A percentile compares a stretch with the other conserved stretches of the same genome.
Evolutionary conservation across 2,329 filamentous ascomycete species (phyloP).

Genomic region (Lecanosticta acicola): DNA sequence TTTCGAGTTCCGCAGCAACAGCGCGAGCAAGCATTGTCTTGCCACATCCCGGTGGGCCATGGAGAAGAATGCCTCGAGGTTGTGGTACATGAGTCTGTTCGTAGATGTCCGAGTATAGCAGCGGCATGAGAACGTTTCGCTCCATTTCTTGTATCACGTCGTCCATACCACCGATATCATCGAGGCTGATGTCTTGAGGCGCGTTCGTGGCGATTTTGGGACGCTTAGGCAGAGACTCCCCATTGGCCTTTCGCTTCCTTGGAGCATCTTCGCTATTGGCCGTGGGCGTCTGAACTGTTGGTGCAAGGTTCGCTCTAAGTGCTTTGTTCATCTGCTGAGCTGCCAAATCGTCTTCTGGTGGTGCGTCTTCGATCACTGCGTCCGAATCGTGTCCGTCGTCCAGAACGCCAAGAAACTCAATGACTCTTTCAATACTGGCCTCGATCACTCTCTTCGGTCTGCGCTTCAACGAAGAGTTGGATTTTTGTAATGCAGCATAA

Average conservation of each 20-base stretch:
- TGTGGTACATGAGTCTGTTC: slow-evolving; percentile 61
- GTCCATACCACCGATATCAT: slow-evolving; percentile 72
- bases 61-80: slow-evolving; percentile 68
- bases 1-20: slow-evolving; percentile 67
- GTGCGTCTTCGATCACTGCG: slow-evolving; percentile 43
- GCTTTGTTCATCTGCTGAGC: slow-evolving; percentile 59
- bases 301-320: slow-evolving; percentile 27
- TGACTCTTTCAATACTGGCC: slow-evolving; percentile 75
- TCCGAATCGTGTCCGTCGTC: slow-evolving; percentile 53
- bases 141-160: slow-evolving; percentile 64
- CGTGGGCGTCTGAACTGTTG: slow-evolving; percentile 5
- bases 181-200: slow-evolving; percentile 61
- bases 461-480: slow-evolving; percentile 80
- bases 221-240: slow-evolving; percentile 62
- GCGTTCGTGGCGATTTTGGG: slow-evolving; percentile 51
- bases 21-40: slow-evolving; percentile 81
- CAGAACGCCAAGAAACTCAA: slow-evolving; percentile 65
- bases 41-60: slow-evolving; percentile 79
- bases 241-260: slow-evolving; percentile 54
- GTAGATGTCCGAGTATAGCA: slow-evolving; percentile 63
- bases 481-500: slow-evolving; percentile 74
- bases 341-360: slow-evolving; percentile 23
- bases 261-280: slow-evolving; percentile 31
- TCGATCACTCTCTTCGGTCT: slow-evolving; percentile 76
- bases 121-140: slow-evolving; percentile 66